Base-by-base conservation (phyloP, 2,329 filamentous ascomycete species). In the Shiraia bambusicola region DNA sequence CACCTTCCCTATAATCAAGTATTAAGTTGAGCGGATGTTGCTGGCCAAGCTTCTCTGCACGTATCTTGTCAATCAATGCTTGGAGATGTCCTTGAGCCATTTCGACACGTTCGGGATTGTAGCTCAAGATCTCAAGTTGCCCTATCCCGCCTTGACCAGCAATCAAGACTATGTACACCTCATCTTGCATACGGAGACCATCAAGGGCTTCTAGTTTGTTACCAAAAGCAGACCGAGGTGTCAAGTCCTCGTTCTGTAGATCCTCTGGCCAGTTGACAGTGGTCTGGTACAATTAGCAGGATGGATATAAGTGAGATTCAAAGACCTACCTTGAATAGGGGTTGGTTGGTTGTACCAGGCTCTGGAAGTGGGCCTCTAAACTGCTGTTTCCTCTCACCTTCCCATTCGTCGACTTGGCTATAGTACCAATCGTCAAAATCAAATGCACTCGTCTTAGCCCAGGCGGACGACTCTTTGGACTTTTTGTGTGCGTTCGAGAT, bases 381-480 rank as follows among this genome's bases (percentile, higher is more conserved):
- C 12, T 25, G 22, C 10, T 56, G 34, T 28, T 55, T 61, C 9
- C 45, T 46, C n/a, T 50, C 40, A 1, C 37, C 27, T 26, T 61
- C 52, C 25, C 48, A 22, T 3, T 36, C 42, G 26, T 55, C 45
- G 2, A 62, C 13, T 9, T 53, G 7, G 1, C 57, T 36, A 12
- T 59, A 50, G 22, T 51, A 56, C 63, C 63, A 66, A 4, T 56
- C 40, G 15, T 53, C 39, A 1, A 29, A 7, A 16, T 59, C 43
- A 38, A 55, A 65, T 1, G 62, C 60, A 6, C 44, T 37, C 14
- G 36, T 48, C 42, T 60, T 66, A 1, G 58, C 54, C 65, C 65
- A 67, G 4, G 50, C 49, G 17, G 56, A 39, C 2, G 63, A 53
- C 1, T 49, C 47, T 37, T 38, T 34, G 11, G 52, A 55, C 37